Evolutionary conservation across 2,329 filamentous ascomycete genomes (phyloP), one percentile per base, ranked within the genome.

Genomic region (Sporothrix sp.): DNA sequence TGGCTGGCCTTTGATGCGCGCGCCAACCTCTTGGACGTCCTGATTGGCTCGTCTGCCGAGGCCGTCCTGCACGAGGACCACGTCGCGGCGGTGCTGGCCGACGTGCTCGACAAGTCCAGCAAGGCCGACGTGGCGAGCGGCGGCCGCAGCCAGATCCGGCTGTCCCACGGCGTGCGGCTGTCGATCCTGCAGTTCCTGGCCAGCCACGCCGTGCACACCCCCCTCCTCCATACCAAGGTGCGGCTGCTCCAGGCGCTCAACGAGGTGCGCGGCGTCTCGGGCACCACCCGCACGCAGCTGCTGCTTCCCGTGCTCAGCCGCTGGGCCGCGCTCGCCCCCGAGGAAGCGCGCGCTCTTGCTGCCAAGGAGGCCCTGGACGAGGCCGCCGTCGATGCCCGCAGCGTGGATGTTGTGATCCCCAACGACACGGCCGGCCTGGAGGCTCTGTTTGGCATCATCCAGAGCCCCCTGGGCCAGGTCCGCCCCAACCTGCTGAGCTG

Each of bases 61-160:
- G 94, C 84, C 60, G 75, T 91, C 3, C 78, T 96, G 57, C 89
- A 97, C 61, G 70, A 79, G 4, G 78, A 76, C 25, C 82, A 93
- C 54, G 73, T 95, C 39, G 70, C 75, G 23, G 77, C 78, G 18
- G 75, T 82, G 2, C 64, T 95, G 5, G 73, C 78, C 53, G 73
- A 71, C 28, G 67, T 74, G 0, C 63, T 93, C 10, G 79, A 82
- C 57, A 77, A 78, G 48, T 61, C 62, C 11, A 39, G 39, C 42
- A 52, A 50, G 20, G 20, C 32, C 3, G 49, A 50, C 35, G 56
- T 58, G 44, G 23, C 37, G 37, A 51, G 65, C 67, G 21, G 14
- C 27, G 38, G 28, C 6, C 21, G 25, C 20, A 32, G 33, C 25
- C 36, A 16, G n/a, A n/a, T 33, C 2, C 74, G 75, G 39, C 64